Conservation (phyloP, 129 eudicot species). For the Cynara cardunculus region DNA sequence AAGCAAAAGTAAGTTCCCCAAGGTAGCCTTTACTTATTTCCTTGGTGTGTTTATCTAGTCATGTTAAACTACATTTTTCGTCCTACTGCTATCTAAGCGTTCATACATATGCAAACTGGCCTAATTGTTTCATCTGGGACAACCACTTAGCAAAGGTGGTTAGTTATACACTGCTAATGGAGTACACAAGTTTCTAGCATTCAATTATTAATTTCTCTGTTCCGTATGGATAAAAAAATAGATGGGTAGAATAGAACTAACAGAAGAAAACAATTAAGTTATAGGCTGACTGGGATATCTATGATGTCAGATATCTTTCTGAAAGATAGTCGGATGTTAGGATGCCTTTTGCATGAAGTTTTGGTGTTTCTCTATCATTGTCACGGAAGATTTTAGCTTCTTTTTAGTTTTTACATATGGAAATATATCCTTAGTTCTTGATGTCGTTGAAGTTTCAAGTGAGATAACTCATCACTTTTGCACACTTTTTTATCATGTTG, state of each 20-base stretch:
- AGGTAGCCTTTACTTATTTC: not conserved
- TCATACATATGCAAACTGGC: not conserved
- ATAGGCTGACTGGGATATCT: not conserved
- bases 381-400: too few species aligned
- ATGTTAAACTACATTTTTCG: not conserved
- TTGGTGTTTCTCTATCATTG: too few species aligned
- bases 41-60: not conserved
- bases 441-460: not conserved
- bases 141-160: too few species aligned
- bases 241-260: too few species aligned
- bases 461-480: not conserved
- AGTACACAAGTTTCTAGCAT: not conserved
- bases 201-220: not conserved
- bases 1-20: slow-evolving; percentile 80
- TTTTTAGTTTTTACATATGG: not conserved
- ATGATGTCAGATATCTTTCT: not conserved
- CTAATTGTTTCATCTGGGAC: too few species aligned
- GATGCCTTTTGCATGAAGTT: not conserved
- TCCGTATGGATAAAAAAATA: not conserved
- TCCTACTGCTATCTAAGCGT: not conserved
- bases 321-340: not conserved
- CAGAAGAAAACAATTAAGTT: too few species aligned
- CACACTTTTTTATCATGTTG: not conserved
- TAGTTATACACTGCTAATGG: too few species aligned
- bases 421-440: not conserved